Conservation (phyloP, 2,329 filamentous ascomycete species). For the Aaosphaeria arxii region DNA sequence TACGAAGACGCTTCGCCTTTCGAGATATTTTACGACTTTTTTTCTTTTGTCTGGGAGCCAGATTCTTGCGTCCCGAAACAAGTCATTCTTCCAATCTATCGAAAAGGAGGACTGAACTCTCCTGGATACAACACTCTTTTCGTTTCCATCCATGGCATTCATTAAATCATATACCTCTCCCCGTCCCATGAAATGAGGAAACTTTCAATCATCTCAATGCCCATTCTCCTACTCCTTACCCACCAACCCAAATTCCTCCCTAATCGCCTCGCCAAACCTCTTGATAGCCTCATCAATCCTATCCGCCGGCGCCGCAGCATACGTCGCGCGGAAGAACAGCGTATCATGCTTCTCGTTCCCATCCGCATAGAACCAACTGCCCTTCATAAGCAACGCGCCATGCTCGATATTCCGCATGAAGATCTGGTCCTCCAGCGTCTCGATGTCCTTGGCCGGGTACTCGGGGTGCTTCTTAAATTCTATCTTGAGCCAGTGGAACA, state of each 20-base stretch:
- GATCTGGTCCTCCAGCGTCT: slow-evolving; percentile 78
- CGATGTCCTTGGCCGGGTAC: slow-evolving; percentile 48
- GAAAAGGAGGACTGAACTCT: no score
- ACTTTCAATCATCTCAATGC: no score
- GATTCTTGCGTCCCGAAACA: no score
- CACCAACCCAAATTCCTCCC: slow-evolving; percentile 52
- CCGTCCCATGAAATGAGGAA: no score
- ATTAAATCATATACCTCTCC: no score
- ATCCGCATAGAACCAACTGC: slow-evolving; percentile 89
- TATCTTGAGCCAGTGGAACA: slow-evolving; percentile 86
- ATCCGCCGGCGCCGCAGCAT: slow-evolving; percentile 67
- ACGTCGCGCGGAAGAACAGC: slow-evolving; percentile 88
- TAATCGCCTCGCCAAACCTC: slow-evolving; percentile 72
- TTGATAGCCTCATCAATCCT: slow-evolving; percentile 51
- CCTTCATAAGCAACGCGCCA: slow-evolving; percentile 77
- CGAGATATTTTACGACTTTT: no score
- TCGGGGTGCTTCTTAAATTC: slow-evolving; percentile 66
- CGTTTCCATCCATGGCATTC: no score
- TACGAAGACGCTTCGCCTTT: no score
- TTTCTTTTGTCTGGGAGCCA: no score
- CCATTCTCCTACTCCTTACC: background rate
- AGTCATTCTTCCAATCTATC: no score
- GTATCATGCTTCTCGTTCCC: slow-evolving; percentile 56
- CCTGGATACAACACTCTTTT: no score
- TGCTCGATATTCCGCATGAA: slow-evolving; percentile 74